Conservation (phyloP, 1,284 basidiomycete genomes). For the Ganoderma multipileum region DNA sequence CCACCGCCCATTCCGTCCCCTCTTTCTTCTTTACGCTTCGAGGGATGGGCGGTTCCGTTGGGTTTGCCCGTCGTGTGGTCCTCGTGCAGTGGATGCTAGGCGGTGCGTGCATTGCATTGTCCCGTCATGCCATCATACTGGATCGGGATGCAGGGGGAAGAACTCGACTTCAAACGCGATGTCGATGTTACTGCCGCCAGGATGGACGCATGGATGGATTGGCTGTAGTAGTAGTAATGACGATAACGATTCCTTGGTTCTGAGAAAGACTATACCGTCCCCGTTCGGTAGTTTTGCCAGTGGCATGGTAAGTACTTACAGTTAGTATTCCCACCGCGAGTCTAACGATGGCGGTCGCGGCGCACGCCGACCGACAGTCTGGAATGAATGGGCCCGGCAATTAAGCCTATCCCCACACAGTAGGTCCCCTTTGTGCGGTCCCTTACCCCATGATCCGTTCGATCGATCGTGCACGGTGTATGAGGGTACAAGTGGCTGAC, state of each 20-base stretch:
- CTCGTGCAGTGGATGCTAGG: neutral
- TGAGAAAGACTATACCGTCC: neutral
- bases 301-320: neutral
- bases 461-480: neutral
- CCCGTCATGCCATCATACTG: neutral
- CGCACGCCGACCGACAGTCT: too few relatives aligned
- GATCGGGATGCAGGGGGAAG: neutral
- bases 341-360: neutral
- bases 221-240: slow-evolving; percentile 13
- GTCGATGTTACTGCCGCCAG: slow-evolving; percentile 12
- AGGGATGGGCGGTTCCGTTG: neutral
- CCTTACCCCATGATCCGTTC: too few relatives aligned
- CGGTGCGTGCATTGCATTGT: neutral
- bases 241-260: slow-evolving; percentile 6
- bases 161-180: neutral
- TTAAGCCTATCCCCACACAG: neutral
- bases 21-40: neutral
- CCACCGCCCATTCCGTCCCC: neutral
- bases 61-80: neutral
- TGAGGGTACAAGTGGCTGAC: neutral
- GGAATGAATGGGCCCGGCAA: neutral
- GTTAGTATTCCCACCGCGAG: neutral
- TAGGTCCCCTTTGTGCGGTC: too few relatives aligned
- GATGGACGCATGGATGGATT: slow-evolving; percentile 2
- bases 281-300: neutral